Conservation (phyloP, 495 filamentous ascomycete genomes). For the Annulohypoxylon moriforme region DNA sequence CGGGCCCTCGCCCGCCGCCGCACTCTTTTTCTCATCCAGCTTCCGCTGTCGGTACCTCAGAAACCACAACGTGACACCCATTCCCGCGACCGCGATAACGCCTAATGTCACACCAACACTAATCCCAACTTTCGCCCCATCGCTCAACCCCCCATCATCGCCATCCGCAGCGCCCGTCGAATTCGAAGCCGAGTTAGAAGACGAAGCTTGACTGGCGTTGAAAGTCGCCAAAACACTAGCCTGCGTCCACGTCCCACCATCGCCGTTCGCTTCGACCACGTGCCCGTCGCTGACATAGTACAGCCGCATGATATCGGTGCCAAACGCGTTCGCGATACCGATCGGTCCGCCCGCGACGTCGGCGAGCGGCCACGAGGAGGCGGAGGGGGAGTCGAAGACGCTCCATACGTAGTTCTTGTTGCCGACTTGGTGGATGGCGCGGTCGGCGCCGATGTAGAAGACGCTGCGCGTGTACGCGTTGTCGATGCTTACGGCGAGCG, state of each 20-base stretch:
- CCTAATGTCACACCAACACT: slow-evolving; percentile 43
- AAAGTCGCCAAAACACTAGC: slow-evolving; percentile 3
- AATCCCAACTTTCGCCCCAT: slow-evolving; percentile 41
- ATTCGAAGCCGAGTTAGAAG: neutral
- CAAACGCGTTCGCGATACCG: slow-evolving; percentile 38
- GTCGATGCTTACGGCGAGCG: slow-evolving; percentile 43
- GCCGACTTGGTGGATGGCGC: slow-evolving; percentile 35
- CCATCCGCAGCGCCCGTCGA: neutral
- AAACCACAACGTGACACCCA: slow-evolving; percentile 29
- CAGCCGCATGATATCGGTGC: slow-evolving; percentile 28
- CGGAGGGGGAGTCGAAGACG: slow-evolving; percentile 1
- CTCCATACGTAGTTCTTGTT: slow-evolving; percentile 32
- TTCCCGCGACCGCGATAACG: slow-evolving; percentile 38
- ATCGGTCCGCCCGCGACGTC: slow-evolving; percentile 36
- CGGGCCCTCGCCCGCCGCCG: slow-evolving; percentile 5
- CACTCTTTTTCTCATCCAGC: slow-evolving; percentile 13
- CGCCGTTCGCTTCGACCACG: slow-evolving; percentile 40
- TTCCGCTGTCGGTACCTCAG: slow-evolving; percentile 32
- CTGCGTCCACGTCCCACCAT: slow-evolving; percentile 21
- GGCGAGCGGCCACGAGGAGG: slow-evolving; percentile 34
- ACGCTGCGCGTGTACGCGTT: slow-evolving; percentile 37
- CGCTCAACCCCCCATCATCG: slow-evolving; percentile 26
- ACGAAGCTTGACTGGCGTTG: slow-evolving; percentile 13
- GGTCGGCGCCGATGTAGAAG: slow-evolving; percentile 48
- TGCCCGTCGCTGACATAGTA: slow-evolving; percentile 42